A percentile compares a stretch with the other conserved stretches of the same genome.
These are phyloP conservation scores for Neonectria faginata DNA, from an alignment of 2,329 filamentous ascomycete genomes.

Conservation along the genomic window DNA sequence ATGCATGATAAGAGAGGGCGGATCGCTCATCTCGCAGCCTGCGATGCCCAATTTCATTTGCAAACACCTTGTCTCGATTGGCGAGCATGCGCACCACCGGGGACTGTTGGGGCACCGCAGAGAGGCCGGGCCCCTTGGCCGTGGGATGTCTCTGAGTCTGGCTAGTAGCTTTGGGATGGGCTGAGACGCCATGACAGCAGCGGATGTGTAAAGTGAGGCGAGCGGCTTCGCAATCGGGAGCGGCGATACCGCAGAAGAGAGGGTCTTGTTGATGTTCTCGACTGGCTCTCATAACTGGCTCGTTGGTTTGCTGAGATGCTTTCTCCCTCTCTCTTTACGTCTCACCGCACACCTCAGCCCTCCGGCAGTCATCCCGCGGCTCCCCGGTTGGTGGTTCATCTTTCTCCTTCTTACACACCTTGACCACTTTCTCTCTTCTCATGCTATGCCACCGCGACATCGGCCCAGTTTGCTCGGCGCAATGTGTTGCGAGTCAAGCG, in stretches of 20 bases:
- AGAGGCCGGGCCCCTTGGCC: constrained; percentile 9
- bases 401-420: constrained; percentile 3
- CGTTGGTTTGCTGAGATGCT: not conserved
- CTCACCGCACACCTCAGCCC: constrained; percentile 45
- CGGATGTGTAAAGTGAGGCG: constrained; percentile 11
- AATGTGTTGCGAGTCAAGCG: constrained; percentile 1
- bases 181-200: constrained; percentile 12
- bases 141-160: constrained; percentile 7
- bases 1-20: constrained; percentile 36
- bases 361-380: constrained; percentile 32
- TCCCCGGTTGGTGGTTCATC: constrained; percentile 41
- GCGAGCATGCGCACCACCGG: constrained; percentile 28
- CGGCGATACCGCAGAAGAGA: not conserved
- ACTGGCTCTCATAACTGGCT: not conserved
- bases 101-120: constrained; percentile 1
- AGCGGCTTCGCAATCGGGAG: constrained; percentile 8
- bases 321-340: not conserved
- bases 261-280: not conserved
- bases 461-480: constrained; percentile 1
- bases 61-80: constrained; percentile 39
- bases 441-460: constrained; percentile 1
- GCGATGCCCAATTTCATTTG: constrained; percentile 36
- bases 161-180: constrained; percentile 6
- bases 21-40: constrained; percentile 33
- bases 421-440: not conserved